phyloP scores from a whole-genome alignment of 371 early-diverging fungal genomes.

The Mortierella sp. region DNA sequence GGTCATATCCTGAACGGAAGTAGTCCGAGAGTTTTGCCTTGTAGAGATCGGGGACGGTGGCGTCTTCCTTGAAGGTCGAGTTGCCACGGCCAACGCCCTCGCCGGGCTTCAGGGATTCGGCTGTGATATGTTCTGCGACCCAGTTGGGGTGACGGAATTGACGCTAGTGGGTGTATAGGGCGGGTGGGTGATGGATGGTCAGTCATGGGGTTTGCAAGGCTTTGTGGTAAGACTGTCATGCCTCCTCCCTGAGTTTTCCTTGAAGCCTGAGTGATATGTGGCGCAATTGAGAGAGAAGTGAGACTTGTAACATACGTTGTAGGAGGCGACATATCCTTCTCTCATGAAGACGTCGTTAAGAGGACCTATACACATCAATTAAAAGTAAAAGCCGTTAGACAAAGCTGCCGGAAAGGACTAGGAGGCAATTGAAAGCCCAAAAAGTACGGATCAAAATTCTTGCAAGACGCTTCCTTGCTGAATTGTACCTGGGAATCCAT shows the following conservation, averaged over 20 bases:
- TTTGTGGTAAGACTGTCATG: not conserved
- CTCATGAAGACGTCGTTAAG: conserved; percentile 64
- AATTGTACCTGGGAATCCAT: conserved; percentile 52
- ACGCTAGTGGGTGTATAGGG: conserved; percentile 72
- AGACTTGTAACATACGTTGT: conserved; percentile 26
- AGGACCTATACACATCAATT: conserved; percentile 57
- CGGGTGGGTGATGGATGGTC: not conserved
- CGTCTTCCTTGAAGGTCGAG: conserved; percentile 81
- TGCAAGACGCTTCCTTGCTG: not conserved
- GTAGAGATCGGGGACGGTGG: conserved; percentile 72
- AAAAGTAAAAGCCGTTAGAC: not conserved
- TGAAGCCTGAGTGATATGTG: not conserved
- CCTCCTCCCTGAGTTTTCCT: not conserved
- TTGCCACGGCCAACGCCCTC: conserved; percentile 74
- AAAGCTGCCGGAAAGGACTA: not conserved
- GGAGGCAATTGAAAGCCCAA: too few species aligned
- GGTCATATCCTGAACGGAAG: conserved; percentile 80
- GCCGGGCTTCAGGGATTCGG: conserved; percentile 66
- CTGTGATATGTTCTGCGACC: conserved; percentile 86
- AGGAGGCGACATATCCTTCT: conserved; percentile 56
- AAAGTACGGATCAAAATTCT: not conserved
- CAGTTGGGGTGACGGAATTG: conserved; percentile 88
- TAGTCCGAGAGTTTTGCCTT: conserved; percentile 81
- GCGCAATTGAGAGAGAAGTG: not conserved
- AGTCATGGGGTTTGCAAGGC: not conserved